phyloP scores from a whole-genome alignment of 148 eudicot species.

The Silene uniflora region DNA sequence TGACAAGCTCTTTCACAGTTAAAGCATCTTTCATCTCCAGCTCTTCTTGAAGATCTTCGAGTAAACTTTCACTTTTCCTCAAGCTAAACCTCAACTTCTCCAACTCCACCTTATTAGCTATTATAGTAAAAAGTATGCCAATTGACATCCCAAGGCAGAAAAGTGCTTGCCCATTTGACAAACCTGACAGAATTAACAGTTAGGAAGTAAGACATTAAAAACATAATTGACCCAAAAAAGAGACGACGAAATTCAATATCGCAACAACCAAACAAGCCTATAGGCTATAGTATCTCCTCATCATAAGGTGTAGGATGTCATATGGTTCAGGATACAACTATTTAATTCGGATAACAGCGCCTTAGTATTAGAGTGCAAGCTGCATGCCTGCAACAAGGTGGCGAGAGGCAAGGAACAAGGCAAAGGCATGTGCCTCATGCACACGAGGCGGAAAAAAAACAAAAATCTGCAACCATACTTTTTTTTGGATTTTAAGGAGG shows the following conservation, averaged over 20 bases:
- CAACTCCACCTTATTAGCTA: slow-evolving; percentile 59
- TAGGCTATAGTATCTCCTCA: too few species aligned
- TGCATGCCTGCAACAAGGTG: not conserved
- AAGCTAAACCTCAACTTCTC: slow-evolving; percentile 60
- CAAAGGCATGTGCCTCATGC: not conserved
- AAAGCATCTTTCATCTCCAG: slow-evolving; percentile 91
- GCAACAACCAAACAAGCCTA: not conserved
- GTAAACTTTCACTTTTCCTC: slow-evolving; percentile 72
- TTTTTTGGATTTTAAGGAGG: not conserved
- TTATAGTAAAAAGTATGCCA: slow-evolving; percentile 53
- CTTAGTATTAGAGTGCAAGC: not conserved
- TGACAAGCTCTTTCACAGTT: slow-evolving; percentile 70
- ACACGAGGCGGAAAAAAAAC: not conserved
- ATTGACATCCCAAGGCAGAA: slow-evolving; percentile 74
- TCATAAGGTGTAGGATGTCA: too few species aligned
- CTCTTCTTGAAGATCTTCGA: slow-evolving; percentile 94
- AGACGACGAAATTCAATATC: too few species aligned
- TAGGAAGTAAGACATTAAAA: slow-evolving; percentile 12
- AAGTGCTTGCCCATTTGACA: slow-evolving; percentile 42
- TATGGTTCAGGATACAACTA: too few species aligned
- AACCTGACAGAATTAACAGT: slow-evolving; percentile 41
- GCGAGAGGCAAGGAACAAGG: not conserved
- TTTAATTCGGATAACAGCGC: not conserved
- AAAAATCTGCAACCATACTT: not conserved
- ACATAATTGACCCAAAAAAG: not conserved